Percentiles rank a stretch among this genome's conserved stretches.
These are phyloP conservation scores for Solanum medicagineum DNA, from an alignment of 257 asterid genomes.

Conservation along the genomic window DNA sequence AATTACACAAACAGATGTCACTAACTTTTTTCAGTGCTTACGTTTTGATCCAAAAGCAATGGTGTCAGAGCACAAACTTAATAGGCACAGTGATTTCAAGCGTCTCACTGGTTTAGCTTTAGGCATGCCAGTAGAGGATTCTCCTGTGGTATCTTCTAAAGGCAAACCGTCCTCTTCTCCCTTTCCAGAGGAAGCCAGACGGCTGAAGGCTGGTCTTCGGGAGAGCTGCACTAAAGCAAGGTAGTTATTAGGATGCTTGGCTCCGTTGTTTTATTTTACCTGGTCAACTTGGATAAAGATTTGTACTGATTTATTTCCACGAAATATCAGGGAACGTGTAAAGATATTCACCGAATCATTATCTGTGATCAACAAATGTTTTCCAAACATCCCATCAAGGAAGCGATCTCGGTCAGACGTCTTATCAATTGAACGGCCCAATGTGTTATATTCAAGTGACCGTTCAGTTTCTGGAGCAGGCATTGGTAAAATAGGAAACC, in stretches of 20 bases:
- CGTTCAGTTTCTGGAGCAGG: conserved; percentile 47
- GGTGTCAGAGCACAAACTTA: conserved; percentile 72
- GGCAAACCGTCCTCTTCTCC: conserved; percentile 45
- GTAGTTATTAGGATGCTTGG: conserved; percentile 24
- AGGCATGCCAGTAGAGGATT: conserved; percentile 69
- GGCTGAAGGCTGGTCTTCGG: conserved; percentile 61
- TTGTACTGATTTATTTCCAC: not conserved
- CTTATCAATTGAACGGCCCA: conserved; percentile 58
- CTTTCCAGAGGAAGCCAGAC: conserved; percentile 70
- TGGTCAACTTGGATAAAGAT: not conserved
- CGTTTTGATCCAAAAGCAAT: conserved; percentile 79
- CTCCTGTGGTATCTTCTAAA: conserved; percentile 42
- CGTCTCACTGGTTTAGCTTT: conserved; percentile 67
- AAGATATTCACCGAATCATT: conserved; percentile 73
- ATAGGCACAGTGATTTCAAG: conserved; percentile 57
- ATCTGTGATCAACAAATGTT: conserved; percentile 72
- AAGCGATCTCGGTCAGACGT: conserved; percentile 77
- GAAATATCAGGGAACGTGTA: conserved; percentile 67
- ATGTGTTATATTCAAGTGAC: conserved; percentile 43
- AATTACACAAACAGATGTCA: conserved; percentile 64
- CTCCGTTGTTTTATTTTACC: not conserved
- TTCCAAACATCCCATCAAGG: conserved; percentile 68
- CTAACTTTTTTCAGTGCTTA: conserved; percentile 68
- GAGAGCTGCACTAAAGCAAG: conserved; percentile 71
- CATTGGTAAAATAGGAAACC: conserved; percentile 49